Evolutionary conservation across 345 rosid genomes (phyloP).

Genomic region (Garcia nutans): DNA sequence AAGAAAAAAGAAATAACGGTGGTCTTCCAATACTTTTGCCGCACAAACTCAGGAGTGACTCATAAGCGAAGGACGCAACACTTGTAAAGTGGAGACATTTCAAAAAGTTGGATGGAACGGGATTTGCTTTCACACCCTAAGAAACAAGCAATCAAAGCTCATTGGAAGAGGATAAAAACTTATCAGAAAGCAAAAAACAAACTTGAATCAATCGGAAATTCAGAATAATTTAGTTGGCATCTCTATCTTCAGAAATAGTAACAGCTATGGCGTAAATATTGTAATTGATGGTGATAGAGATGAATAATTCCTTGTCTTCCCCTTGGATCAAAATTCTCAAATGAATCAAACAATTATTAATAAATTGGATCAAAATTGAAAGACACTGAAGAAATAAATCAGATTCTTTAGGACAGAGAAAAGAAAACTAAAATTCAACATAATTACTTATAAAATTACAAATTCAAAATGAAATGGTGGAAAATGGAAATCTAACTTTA

Average conservation of each 20-base stretch:
- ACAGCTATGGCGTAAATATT: not conserved
- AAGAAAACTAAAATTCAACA: slow-evolving; percentile 2
- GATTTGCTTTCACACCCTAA: not conserved
- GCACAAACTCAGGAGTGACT: no score
- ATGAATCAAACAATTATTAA: not conserved
- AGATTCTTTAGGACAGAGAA: not conserved
- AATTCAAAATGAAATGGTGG: not conserved
- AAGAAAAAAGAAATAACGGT: not conserved
- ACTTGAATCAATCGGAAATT: not conserved
- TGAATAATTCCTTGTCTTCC: no score
- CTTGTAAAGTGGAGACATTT: slow-evolving; percentile 5
- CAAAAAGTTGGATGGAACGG: slow-evolving; percentile 3
- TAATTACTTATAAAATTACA: not conserved
- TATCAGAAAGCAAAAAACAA: not conserved
- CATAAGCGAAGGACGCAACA: not conserved
- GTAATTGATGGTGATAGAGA: not conserved
- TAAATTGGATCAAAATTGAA: not conserved
- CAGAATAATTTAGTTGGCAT: not conserved
- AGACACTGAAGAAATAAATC: not conserved
- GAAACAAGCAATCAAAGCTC: slow-evolving; percentile 11
- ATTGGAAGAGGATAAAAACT: not conserved
- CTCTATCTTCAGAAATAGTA: not conserved
- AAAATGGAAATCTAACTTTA: not conserved
- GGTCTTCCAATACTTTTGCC: not conserved
- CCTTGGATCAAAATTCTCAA: not conserved